These are phyloP conservation scores for Candida vaughaniae DNA, from an alignment of 805 yeast genomes.

Conservation along the genomic window DNA sequence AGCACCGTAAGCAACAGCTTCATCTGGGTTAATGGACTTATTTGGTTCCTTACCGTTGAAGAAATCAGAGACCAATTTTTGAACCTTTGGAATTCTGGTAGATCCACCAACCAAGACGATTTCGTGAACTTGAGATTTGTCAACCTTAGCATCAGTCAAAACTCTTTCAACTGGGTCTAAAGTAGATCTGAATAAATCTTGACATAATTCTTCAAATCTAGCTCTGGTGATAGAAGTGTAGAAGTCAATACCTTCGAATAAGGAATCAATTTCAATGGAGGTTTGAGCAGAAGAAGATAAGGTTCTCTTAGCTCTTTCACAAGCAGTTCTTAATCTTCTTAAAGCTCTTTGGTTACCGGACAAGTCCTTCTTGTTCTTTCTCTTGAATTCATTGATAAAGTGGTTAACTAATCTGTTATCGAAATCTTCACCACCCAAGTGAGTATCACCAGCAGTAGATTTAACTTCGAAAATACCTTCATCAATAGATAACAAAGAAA, in stretches of 20 bases:
- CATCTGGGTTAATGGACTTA: conserved; percentile 96
- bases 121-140: conserved; percentile 87
- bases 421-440: conserved; percentile 94
- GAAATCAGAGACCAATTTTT: conserved; percentile 92
- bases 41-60: conserved; percentile 97
- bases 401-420: conserved; percentile 94
- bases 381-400: conserved; percentile 93
- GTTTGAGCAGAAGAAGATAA: conserved; percentile 95
- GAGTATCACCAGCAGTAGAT: conserved; percentile 51
- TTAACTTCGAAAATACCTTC: conserved; percentile 51
- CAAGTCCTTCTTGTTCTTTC: conserved; percentile 95
- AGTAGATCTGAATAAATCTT: conserved; percentile 90
- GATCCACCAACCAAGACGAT: conserved; percentile 97
- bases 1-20: conserved; percentile 99
- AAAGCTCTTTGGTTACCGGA: conserved; percentile 93
- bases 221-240: conserved; percentile 96
- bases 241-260: conserved; percentile 94
- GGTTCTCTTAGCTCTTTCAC: conserved; percentile 99
- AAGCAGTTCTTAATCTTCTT: conserved; percentile 98
- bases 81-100: conserved; percentile 96
- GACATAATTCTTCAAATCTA: conserved; percentile 95
- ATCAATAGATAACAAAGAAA: conserved; percentile 46
- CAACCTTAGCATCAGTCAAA: conserved; percentile 84
- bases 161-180: conserved; percentile 95
- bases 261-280: conserved; percentile 90